These are phyloP conservation scores for Dioscorea zingiberensis DNA, from an alignment of 106 monocot genomes.

Conservation along the genomic window DNA sequence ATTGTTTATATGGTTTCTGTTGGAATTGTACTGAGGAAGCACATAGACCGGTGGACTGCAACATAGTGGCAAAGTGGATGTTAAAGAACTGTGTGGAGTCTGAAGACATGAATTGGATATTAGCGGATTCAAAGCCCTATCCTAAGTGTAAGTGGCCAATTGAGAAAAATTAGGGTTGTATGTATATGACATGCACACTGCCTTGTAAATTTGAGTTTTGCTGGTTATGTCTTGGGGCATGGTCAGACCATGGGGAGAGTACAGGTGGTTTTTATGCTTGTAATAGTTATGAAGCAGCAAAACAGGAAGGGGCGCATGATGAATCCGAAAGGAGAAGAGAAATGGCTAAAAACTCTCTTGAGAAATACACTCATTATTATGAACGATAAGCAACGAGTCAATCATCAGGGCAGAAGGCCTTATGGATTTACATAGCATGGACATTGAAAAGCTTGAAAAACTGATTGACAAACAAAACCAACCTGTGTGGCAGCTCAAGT, in stretches of 20 bases:
- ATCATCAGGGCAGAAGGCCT: too few relatives aligned
- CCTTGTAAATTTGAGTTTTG: constrained; percentile 22
- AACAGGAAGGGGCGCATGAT: neutral
- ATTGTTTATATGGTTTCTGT: constrained; percentile 19
- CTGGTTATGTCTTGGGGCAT: constrained; percentile 21
- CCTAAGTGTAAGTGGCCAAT: constrained; percentile 18
- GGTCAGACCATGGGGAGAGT: constrained; percentile 16
- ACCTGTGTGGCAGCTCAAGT: too few relatives aligned
- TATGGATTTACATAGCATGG: too few relatives aligned
- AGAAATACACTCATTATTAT: too few relatives aligned
- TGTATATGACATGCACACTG: too few relatives aligned
- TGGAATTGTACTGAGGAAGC: constrained; percentile 24
- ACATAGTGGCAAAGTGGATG: constrained; percentile 14
- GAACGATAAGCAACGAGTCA: too few relatives aligned
- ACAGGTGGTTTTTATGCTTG: constrained; percentile 12
- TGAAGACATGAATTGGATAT: constrained; percentile 19
- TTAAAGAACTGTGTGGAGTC: constrained; percentile 14
- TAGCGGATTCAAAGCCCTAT: constrained; percentile 21
- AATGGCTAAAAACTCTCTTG: too few relatives aligned
- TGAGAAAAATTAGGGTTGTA: constrained; percentile 26
- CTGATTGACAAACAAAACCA: too few relatives aligned
- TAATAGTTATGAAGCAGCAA: constrained; percentile 10
- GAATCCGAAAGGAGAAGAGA: too few relatives aligned
- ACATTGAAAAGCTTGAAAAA: too few relatives aligned
- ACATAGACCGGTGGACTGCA: constrained; percentile 15